Percentiles rank a stretch among this genome's conserved stretches.
phyloP scores from a whole-genome alignment of 2,329 filamentous ascomycete genomes.

The Magnaporthiopsis rhizophila region DNA sequence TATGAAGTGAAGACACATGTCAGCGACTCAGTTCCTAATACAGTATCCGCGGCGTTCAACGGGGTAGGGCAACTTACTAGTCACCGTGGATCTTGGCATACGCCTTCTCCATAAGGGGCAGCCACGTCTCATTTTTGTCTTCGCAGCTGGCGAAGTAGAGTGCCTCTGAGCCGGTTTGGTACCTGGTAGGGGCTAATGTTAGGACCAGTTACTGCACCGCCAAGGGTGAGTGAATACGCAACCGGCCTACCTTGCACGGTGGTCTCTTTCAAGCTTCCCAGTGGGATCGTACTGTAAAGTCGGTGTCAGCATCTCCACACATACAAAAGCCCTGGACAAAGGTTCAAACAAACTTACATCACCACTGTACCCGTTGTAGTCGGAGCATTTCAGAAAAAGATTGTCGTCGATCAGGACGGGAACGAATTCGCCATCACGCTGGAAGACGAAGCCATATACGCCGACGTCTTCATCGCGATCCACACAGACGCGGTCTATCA shows the following conservation, averaged over 20 bases:
- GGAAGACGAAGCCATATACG: conserved; percentile 16
- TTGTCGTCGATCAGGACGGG: conserved; percentile 67
- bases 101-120: conserved; percentile 66
- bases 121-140: conserved; percentile 65
- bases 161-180: conserved; percentile 61
- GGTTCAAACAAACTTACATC: not conserved
- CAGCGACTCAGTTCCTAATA: not conserved
- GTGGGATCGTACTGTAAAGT: conserved; percentile 14
- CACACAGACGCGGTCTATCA: conserved; percentile 62
- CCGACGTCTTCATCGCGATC: conserved; percentile 53
- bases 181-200: not conserved
- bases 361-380: conserved; percentile 22
- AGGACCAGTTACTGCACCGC: conserved; percentile 21
- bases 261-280: conserved; percentile 49
- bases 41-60: not conserved
- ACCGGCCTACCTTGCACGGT: conserved; percentile 33
- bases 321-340: not conserved
- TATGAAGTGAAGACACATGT: not conserved
- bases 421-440: conserved; percentile 57
- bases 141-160: conserved; percentile 63
- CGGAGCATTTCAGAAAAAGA: conserved; percentile 52
- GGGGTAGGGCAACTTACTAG: conserved; percentile 29
- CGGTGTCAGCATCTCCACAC: not conserved
- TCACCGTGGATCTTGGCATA: conserved; percentile 73
- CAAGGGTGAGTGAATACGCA: not conserved